A percentile compares a stretch with the other conserved stretches of the same genome.
Evolutionary conservation across 177 flowering plant species (phyloP).

Genomic region (Vitis hybrid): DNA sequence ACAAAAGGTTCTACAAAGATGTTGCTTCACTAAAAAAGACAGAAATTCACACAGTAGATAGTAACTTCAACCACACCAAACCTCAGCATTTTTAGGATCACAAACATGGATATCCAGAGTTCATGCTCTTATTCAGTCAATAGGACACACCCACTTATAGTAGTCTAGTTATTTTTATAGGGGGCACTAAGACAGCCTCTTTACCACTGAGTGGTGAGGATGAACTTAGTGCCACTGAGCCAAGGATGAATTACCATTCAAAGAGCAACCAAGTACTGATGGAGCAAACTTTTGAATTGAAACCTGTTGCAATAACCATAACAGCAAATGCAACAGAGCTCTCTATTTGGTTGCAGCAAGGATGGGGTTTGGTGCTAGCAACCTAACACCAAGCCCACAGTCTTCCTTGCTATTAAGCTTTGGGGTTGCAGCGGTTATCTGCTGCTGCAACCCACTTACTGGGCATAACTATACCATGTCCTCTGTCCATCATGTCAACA

Average conservation of each 20-base stretch:
- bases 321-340: slow-evolving; percentile 24
- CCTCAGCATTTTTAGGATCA: slow-evolving; percentile 1
- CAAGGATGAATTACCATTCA: slow-evolving; percentile 73
- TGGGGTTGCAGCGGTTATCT: slow-evolving; percentile 55
- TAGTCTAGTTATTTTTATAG: slow-evolving; percentile 4
- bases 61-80: not conserved
- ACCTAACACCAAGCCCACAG: slow-evolving; percentile 28
- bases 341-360: slow-evolving; percentile 41
- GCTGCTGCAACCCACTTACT: slow-evolving; percentile 61
- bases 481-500: slow-evolving; percentile 32
- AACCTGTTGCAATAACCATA: slow-evolving; percentile 21
- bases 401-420: slow-evolving; percentile 37
- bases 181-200: slow-evolving; percentile 28
- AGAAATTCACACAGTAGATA: not conserved
- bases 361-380: slow-evolving; percentile 23
- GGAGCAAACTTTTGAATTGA: slow-evolving; percentile 29
- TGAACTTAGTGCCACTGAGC: slow-evolving; percentile 43
- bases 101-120: slow-evolving; percentile 11
- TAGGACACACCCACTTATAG: slow-evolving; percentile 5
- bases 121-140: not conserved
- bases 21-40: not conserved
- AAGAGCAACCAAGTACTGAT: slow-evolving; percentile 41
- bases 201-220: slow-evolving; percentile 12
- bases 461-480: slow-evolving; percentile 29
- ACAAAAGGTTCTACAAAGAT: not conserved